phyloP scores from a whole-genome alignment of 306 rosid genomes.

The Trifolium dubium region DNA sequence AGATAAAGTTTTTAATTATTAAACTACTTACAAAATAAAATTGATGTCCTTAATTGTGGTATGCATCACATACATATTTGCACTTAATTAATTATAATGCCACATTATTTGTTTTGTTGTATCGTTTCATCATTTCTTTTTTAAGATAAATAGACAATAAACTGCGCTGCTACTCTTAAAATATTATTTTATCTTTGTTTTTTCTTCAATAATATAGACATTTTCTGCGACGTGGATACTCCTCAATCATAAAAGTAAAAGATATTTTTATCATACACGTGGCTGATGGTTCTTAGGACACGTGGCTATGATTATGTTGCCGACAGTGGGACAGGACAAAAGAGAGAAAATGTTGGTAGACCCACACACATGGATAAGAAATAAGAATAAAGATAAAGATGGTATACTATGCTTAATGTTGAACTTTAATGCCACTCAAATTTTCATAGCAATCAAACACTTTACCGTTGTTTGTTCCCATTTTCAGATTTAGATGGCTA shows the following conservation, averaged over 20 bases:
- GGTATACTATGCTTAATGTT: neutral
- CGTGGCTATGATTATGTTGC: neutral
- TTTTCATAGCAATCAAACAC: neutral
- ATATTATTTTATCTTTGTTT: too few relatives aligned
- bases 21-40: too few relatives aligned
- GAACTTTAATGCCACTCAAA: neutral
- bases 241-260: neutral
- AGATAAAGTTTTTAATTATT: too few relatives aligned
- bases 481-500: neutral
- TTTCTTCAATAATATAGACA: too few relatives aligned
- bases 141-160: too few relatives aligned
- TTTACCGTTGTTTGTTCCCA: neutral
- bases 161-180: too few relatives aligned
- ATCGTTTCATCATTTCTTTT: too few relatives aligned
- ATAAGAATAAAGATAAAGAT: neutral
- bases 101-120: too few relatives aligned
- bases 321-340: slow-evolving; percentile 1
- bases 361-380: neutral
- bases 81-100: too few relatives aligned
- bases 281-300: neutral
- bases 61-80: too few relatives aligned
- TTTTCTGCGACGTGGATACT: neutral
- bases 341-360: neutral
- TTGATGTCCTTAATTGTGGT: too few relatives aligned
- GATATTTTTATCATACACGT: neutral